These are phyloP conservation scores for Ceratobasidium sp. DNA, from an alignment of 1,284 basidiomycete genomes.

Conservation along the genomic window DNA sequence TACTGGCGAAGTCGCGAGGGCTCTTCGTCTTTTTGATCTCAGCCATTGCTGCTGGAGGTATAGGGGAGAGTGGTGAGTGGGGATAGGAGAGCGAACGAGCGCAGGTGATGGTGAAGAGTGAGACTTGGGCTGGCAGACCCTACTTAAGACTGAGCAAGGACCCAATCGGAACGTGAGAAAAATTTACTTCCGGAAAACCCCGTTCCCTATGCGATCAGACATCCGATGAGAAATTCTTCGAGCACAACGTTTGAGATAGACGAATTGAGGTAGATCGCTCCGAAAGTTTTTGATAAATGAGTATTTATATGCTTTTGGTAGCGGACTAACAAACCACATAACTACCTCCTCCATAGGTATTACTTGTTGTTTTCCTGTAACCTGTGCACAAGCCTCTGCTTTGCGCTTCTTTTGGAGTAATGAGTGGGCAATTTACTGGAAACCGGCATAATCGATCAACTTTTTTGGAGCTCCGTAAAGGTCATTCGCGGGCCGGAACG, in stretches of 20 bases:
- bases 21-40: conserved; percentile 77
- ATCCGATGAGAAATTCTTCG: not conserved
- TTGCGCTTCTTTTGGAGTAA: too few relatives aligned
- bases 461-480: too few relatives aligned
- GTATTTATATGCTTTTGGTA: too few relatives aligned
- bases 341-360: too few relatives aligned
- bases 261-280: not conserved
- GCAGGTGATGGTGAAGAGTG: conserved; percentile 43
- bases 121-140: conserved; percentile 11
- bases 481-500: too few relatives aligned
- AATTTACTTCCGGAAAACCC: conserved; percentile 26
- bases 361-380: too few relatives aligned
- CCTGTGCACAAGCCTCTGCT: too few relatives aligned
- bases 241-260: conserved; percentile 8
- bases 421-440: too few relatives aligned
- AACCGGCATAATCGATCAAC: too few relatives aligned
- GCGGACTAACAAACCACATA: too few relatives aligned
- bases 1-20: conserved; percentile 83
- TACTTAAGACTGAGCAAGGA: conserved; percentile 19
- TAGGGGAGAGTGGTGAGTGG: conserved; percentile 61
- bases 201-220: conserved; percentile 1
- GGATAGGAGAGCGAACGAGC: conserved; percentile 36
- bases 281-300: too few relatives aligned
- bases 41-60: conserved; percentile 43
- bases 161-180: conserved; percentile 41